Evolutionary conservation across 306 rosid genomes (phyloP), one percentile per base, ranked within the genome.

Genomic region (Vachellia pachyceras): DNA sequence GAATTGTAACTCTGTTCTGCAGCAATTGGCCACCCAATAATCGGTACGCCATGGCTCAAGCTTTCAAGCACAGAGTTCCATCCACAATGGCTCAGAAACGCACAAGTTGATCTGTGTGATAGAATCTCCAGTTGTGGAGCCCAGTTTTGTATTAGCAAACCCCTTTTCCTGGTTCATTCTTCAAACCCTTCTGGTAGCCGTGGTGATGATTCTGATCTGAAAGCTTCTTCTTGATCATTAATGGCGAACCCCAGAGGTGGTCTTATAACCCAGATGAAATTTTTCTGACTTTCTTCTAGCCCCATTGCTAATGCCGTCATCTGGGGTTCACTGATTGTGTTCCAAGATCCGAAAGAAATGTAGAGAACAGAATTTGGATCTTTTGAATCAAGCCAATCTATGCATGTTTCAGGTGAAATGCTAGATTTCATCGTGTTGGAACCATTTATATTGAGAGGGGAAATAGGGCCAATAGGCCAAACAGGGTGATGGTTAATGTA

Each of bases 11-110:
- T 76, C 20, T 94, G 98, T 57, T 94, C 97, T 10, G 94, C 94
- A 10, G 88, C 97, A 22, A 94, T 66, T 20, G 95, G 94, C 97
- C 92, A 91, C 42, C 91, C 91, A 23, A 94, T 83, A 0, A 94
- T 74, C 0, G 97, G 97, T n/a, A 91, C 93, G 1, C 98, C 97
- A 10, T 82, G 37, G 73, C 92, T 77, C 6, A 94, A 86, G 49
- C 97, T 90, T 82, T 91, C 98, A 86, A 88, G 45, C 75, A 88
- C 87, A 18, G 97, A 94, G 55, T 91, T 94, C 95, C 95, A 90
- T 9, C 95, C 95, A 55, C 98, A 94, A 20, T 94, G 97, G 67
- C 95, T 89, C 14, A 94, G 76, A 83, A 94, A 91, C 5, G 84
- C 95, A 4, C 92, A 88, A 0, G 85, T 83, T 5, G 91, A 77